A percentile compares a stretch with the other conserved stretches of the same genome.
Conservation (phyloP, 495 filamentous ascomycete species). For the Aspergillus bridgeri region DNA sequence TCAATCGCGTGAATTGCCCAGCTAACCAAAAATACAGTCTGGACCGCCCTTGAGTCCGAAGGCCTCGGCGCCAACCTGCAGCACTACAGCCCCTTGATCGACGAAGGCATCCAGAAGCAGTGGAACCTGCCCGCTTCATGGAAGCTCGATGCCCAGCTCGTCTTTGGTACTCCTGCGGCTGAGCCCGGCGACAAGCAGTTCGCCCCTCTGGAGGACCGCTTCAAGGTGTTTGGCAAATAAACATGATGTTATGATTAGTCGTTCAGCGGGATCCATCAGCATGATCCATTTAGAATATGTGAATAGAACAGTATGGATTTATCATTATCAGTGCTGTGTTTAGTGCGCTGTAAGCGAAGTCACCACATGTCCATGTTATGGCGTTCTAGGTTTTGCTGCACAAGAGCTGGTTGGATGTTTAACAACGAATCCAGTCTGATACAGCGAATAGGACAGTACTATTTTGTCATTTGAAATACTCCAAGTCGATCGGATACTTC, state of each 20-base stretch:
- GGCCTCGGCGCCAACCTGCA: slow-evolving; percentile 53
- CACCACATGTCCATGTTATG: neutral
- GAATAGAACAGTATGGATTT: neutral
- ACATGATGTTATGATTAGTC: slow-evolving; percentile 2
- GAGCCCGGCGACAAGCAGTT: slow-evolving; percentile 37
- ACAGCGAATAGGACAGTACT: too few species aligned
- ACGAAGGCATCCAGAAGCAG: slow-evolving; percentile 38
- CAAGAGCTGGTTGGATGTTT: too few species aligned
- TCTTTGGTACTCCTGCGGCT: slow-evolving; percentile 42
- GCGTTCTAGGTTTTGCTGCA: neutral
- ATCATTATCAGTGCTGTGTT: neutral
- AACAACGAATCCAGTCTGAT: too few species aligned
- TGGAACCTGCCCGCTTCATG: slow-evolving; percentile 43
- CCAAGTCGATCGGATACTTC: too few species aligned
- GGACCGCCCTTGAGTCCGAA: slow-evolving; percentile 48
- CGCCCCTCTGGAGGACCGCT: slow-evolving; percentile 36
- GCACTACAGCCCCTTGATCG: slow-evolving; percentile 54
- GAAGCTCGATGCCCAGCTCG: slow-evolving; percentile 50
- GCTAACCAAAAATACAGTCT: slow-evolving; percentile 29
- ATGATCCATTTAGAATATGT: neutral
- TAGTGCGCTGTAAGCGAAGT: too few species aligned
- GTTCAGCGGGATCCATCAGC: neutral
- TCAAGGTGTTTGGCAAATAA: slow-evolving; percentile 43
- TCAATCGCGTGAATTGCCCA: too few species aligned
- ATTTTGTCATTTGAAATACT: too few species aligned